Base-by-base conservation (phyloP, 768 basidiomycete species). In the Lentinula raphanica region DNA sequence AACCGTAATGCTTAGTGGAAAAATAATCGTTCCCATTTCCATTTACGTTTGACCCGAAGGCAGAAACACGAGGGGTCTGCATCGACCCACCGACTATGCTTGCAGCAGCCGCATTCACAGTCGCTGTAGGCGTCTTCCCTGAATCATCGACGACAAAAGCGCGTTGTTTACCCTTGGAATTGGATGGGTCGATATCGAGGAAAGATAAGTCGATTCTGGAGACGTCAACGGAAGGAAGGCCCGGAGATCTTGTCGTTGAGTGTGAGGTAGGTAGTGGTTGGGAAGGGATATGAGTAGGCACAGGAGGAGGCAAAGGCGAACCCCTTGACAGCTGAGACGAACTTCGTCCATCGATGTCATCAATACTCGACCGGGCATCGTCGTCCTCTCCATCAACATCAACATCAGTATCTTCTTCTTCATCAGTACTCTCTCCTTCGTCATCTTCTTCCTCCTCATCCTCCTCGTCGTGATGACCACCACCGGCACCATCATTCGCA, bases 351-450 rank as follows among this genome's bases (percentile, higher is more conserved):
- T n/a, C n/a, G n/a, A n/a, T n/a, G n/a, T n/a, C n/a, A n/a, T 54
- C 45, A 12, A n/a, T 49, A 35, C 44, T 58, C 2, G 56, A 46
- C 29, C 56, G 42, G 27, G 35, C 59, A 62, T 67, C 58, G 56
- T 63, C 27, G 60, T 63, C 62, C 60, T 68, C 55, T 49, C 59
- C 45, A 17, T 42, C 64, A 38, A 58, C 65, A 51, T 49, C 63
- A 29, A 70, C 71, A 28, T 69, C 73, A 25, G 67, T 65, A 32
- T 70, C 73, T 38, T 68, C 66, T 51, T 61, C 65, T 13, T 65
- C 74, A 3, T 69, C 72, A 39, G 66, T 65, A n/a, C 71, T 74
- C 5, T 71, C 74, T 32, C 69, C 70, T 40, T 65, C 65, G 39
- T 58, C 67, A 21, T 72, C 71, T 25, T 67, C 65, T 27, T 74